A percentile compares a stretch with the other conserved stretches of the same genome.
phyloP scores from a whole-genome alignment of 2,329 filamentous ascomycete genomes.

The Fusarium sp. region DNA sequence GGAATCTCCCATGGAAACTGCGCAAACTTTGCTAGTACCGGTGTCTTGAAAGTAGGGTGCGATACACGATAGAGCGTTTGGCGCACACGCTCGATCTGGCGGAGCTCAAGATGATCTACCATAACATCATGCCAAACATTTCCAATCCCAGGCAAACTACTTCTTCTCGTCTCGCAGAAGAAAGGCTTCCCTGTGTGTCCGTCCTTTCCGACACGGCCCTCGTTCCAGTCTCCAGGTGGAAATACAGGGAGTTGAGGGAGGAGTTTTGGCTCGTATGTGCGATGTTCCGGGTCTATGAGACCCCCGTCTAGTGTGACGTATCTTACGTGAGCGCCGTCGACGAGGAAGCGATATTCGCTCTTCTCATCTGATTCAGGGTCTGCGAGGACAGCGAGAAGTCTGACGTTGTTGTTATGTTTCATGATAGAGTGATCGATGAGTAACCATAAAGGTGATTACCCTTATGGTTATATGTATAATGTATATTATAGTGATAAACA shows the following conservation, averaged over 20 bases:
- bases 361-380: conserved; percentile 43
- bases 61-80: conserved; percentile 46
- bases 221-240: conserved; percentile 56
- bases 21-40: conserved; percentile 45
- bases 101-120: conserved; percentile 52
- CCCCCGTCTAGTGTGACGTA: conserved; percentile 55
- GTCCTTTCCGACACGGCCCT: conserved; percentile 49
- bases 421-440: neutral
- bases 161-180: conserved; percentile 45
- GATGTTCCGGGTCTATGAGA: conserved; percentile 48
- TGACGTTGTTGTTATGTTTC: conserved; percentile 40
- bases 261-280: conserved; percentile 50
- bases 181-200: conserved; percentile 37
- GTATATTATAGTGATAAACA: neutral
- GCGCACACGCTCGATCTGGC: conserved; percentile 35
- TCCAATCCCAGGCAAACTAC: conserved; percentile 48
- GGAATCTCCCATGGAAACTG: conserved; percentile 48
- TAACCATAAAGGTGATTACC: neutral
- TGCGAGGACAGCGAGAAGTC: conserved; percentile 43
- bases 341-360: conserved; percentile 54
- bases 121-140: conserved; percentile 50
- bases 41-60: conserved; percentile 37
- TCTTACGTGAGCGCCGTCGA: conserved; percentile 53
- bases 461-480: neutral
- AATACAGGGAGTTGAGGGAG: conserved; percentile 52